A percentile compares a stretch with the other conserved stretches of the same genome.
phyloP scores from a whole-genome alignment of 352 stramenopile genomes.

The Pythium dissotocum region DNA sequence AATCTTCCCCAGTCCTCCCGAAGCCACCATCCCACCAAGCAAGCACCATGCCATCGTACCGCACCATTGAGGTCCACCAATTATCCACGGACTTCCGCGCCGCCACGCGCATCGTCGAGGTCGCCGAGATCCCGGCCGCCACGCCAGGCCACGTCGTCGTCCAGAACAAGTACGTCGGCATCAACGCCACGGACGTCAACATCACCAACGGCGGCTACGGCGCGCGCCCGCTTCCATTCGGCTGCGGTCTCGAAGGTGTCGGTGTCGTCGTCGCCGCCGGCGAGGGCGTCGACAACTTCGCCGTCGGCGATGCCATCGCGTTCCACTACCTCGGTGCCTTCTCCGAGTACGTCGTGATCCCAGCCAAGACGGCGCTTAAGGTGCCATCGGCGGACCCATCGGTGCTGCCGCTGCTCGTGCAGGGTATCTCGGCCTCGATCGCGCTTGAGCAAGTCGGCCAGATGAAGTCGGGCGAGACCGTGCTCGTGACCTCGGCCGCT shows the following conservation, averaged over 20 bases:
- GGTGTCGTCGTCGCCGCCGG: conserved; percentile 37
- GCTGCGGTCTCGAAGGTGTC: conserved; percentile 51
- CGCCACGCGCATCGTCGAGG: too few species aligned
- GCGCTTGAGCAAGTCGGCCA: conserved; percentile 41
- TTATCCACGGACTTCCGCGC: conserved; percentile 32
- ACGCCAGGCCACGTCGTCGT: too few species aligned
- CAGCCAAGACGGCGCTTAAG: conserved; percentile 32
- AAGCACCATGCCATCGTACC: conserved; percentile 11
- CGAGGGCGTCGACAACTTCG: conserved; percentile 34
- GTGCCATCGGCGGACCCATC: conserved; percentile 19
- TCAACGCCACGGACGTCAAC: conserved; percentile 42
- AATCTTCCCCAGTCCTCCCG: neutral
- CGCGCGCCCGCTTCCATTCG: conserved; percentile 48
- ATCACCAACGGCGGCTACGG: conserved; percentile 54
- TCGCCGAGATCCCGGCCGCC: too few species aligned
- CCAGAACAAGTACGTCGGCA: too few species aligned
- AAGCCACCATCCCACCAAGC: neutral
- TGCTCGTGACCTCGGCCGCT: conserved; percentile 45
- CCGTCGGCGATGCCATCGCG: conserved; percentile 40
- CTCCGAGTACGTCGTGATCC: conserved; percentile 36
- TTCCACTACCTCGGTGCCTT: conserved; percentile 45
- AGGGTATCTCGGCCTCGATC: conserved; percentile 41
- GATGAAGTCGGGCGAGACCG: conserved; percentile 43
- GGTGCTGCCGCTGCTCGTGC: conserved; percentile 42
- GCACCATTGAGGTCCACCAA: conserved; percentile 26